Evolutionary conservation across 352 stramenopile species (phyloP), one percentile per base, ranked within the genome.

Genomic region (Pythium rhizo-oryzae): DNA sequence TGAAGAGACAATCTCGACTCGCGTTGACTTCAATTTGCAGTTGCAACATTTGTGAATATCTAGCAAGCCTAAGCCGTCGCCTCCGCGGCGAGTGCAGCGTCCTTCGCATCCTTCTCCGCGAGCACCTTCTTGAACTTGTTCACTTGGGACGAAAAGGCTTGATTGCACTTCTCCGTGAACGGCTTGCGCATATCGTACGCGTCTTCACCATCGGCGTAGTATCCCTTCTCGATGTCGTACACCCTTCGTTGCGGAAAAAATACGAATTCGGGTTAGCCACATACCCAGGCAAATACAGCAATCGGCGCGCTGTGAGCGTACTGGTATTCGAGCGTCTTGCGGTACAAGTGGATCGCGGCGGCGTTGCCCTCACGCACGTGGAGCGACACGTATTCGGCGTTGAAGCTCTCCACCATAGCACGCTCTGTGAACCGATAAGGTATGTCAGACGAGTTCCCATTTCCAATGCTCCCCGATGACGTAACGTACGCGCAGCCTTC

Each of bases 151-250:
- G 89, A 74, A 62, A 96, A 94, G 49, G 89, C 89, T 67, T 94
- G 85, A 63, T 89, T 82, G 76, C 87, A 93, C 74, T 97, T 97
- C 19, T 96, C 85, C 51, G 78, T 92, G 80, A 99, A 99, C 16
- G 94, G 93, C 82, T 96, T 96, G 65, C 95, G 85, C 97, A 99
- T 99, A 72, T 99, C 96, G 78, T 99, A 99, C 16, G 97, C 98
- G 83, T 99, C 97, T 80, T 99, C 98, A 60, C 98, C 98, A 78
- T 99, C 98, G 0, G 97, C 98, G 83, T 99, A 99, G 82, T 99
- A 99, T 28, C 96, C 97, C 80, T 97, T 97, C 78, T 99, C 98
- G 49, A 99, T 97, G 74, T 99, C 96, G 78, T 99, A 97, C 57
- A 99, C 96, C 64, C 90, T 97, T 49, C 56, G 55, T 19, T 53